Evolutionary conservation across 2,329 filamentous ascomycete species (phyloP).

Genomic region (Fusarium sp.): DNA sequence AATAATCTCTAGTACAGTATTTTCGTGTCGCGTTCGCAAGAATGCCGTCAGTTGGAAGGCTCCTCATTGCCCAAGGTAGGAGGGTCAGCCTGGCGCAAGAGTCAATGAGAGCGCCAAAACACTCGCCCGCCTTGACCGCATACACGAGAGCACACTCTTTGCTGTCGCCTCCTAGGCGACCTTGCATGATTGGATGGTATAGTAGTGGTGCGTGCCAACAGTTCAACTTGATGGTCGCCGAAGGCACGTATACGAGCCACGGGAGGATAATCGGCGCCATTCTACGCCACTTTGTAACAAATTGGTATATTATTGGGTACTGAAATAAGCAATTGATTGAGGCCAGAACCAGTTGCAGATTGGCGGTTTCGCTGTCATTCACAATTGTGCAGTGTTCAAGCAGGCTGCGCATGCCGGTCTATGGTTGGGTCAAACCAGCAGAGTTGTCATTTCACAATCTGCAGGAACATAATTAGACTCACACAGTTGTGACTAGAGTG

Average conservation of each 20-base stretch:
- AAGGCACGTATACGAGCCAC: not conserved
- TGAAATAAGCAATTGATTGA: not conserved
- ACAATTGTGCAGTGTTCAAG: not conserved
- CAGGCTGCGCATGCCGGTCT: not conserved
- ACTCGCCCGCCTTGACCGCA: not conserved
- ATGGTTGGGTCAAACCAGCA: not conserved
- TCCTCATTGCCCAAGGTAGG: not conserved
- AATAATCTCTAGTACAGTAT: not conserved
- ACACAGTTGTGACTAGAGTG: not conserved
- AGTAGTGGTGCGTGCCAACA: not conserved
- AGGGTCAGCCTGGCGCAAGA: not conserved
- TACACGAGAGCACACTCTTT: not conserved
- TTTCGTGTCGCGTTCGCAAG: not conserved
- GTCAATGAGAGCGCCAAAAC: not conserved
- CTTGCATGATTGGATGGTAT: not conserved
- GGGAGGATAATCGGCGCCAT: not conserved
- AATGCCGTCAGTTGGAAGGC: no score
- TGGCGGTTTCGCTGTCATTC: not conserved
- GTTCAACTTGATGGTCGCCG: not conserved
- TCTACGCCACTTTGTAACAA: not conserved
- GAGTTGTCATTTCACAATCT: not conserved
- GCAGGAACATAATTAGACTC: not conserved
- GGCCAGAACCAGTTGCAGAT: not conserved
- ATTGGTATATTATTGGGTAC: not conserved
- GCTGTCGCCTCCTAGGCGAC: not conserved